A percentile compares a stretch with the other conserved stretches of the same genome.
Conservation (phyloP, 2,329 filamentous ascomycete genomes). For the Neoascochyta sp. region DNA sequence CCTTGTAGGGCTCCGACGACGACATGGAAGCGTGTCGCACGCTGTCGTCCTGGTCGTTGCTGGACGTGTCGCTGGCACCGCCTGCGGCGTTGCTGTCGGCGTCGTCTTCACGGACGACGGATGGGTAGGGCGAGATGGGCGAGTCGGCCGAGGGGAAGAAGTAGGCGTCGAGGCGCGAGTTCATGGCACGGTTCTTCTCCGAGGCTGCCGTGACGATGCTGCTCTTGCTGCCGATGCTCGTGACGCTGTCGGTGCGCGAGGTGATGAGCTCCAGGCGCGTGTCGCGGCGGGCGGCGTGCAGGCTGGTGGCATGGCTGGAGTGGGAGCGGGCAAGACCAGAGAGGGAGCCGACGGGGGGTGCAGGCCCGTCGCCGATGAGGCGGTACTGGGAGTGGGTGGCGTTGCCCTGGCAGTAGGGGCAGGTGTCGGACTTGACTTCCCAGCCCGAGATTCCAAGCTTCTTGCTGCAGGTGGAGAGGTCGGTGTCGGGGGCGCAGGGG, state of each 20-base stretch:
- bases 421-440: conserved; percentile 48
- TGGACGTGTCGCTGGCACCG: conserved; percentile 36
- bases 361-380: conserved; percentile 42
- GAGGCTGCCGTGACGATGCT: conserved; percentile 34
- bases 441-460: conserved; percentile 48
- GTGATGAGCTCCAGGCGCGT: conserved; percentile 37
- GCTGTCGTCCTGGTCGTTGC: conserved; percentile 28
- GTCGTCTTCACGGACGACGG: conserved; percentile 25
- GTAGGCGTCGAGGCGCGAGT: conserved; percentile 39
- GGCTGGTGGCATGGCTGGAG: conserved; percentile 38
- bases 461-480: conserved; percentile 47
- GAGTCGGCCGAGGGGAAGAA: conserved; percentile 28
- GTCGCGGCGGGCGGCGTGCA: conserved; percentile 37
- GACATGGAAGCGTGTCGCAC: conserved; percentile 29
- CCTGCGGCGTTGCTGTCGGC: conserved; percentile 27
- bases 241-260: conserved; percentile 35
- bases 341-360: conserved; percentile 38
- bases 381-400: conserved; percentile 45
- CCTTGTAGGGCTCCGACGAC: conserved; percentile 25
- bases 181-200: conserved; percentile 41
- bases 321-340: conserved; percentile 39
- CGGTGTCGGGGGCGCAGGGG: conserved; percentile 42
- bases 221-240: conserved; percentile 33
- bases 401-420: conserved; percentile 46
- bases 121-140: conserved; percentile 23